A percentile compares a stretch with the other conserved stretches of the same genome.
These are phyloP conservation scores for Flaveria robusta DNA, from an alignment of 129 eudicot species.

Conservation along the genomic window DNA sequence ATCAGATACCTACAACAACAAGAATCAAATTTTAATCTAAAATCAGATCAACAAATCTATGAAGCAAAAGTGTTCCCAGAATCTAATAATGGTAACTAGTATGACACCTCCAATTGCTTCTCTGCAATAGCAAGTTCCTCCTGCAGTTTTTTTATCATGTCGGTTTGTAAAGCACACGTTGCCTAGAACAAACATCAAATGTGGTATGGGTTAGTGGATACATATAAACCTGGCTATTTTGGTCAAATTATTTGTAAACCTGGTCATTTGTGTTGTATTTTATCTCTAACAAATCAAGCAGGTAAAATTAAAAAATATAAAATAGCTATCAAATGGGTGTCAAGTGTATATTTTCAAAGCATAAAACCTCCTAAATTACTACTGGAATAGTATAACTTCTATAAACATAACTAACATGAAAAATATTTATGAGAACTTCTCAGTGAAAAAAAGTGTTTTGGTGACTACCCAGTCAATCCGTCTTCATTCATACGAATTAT, in stretches of 20 bases:
- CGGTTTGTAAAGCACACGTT: slow-evolving; percentile 66
- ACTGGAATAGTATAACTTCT: not conserved
- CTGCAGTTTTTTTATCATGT: slow-evolving; percentile 58
- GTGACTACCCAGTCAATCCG: not conserved
- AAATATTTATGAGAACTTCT: too few species aligned
- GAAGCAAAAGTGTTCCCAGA: slow-evolving; percentile 14
- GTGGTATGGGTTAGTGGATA: not conserved
- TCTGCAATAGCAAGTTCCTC: slow-evolving; percentile 72
- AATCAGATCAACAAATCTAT: slow-evolving; percentile 16
- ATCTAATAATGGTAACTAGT: not conserved
- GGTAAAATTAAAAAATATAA: not conserved
- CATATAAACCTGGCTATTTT: not conserved
- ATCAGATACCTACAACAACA: slow-evolving; percentile 61
- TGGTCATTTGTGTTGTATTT: not conserved
- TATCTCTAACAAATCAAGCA: not conserved
- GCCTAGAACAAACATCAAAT: slow-evolving; percentile 43
- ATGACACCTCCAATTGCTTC: slow-evolving; percentile 66
- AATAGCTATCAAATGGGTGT: not conserved
- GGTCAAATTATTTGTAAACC: not conserved
- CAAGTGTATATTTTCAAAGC: not conserved
- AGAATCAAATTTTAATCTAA: not conserved
- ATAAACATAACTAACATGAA: not conserved
- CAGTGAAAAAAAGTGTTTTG: not conserved
- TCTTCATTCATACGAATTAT: not conserved
- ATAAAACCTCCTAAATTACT: not conserved